Evolutionary conservation across 148 eudicot species (phyloP).

Genomic region (Silene conica): DNA sequence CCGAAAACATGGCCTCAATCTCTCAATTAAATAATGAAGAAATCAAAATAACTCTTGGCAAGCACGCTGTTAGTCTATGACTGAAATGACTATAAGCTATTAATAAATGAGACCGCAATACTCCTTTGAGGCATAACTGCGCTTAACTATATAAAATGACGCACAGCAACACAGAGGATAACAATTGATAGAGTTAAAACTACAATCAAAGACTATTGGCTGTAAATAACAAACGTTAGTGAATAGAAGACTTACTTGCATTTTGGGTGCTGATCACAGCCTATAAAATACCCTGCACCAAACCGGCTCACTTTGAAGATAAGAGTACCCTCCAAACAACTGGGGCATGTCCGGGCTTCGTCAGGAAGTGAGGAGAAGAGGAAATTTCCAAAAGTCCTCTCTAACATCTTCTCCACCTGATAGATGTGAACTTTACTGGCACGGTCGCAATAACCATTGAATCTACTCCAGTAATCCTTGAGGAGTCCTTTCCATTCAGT

Average conservation of each 20-base stretch:
- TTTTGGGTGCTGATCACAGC: constrained; percentile 91
- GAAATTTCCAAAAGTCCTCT: constrained; percentile 67
- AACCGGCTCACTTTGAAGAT: constrained; percentile 84
- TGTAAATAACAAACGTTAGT: neutral
- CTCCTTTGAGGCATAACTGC: no score
- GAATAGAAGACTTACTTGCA: constrained; percentile 77
- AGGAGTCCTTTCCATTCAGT: constrained; percentile 98
- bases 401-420: constrained; percentile 97
- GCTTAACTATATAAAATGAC: neutral
- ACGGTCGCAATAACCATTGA: constrained; percentile 65
- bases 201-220: neutral
- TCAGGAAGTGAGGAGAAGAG: constrained; percentile 75
- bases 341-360: constrained; percentile 80
- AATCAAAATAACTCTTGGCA: neutral
- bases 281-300: constrained; percentile 93
- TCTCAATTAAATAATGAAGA: neutral
- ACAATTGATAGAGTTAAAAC: neutral
- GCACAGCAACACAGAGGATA: neutral
- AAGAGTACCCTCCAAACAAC: constrained; percentile 73
- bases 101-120: neutral
- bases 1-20: no score
- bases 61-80: neutral
- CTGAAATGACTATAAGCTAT: neutral
- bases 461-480: constrained; percentile 85
- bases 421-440: constrained; percentile 68